These are phyloP conservation scores for Exsudoporus frostii DNA, from an alignment of 768 basidiomycete species.

Conservation along the genomic window DNA sequence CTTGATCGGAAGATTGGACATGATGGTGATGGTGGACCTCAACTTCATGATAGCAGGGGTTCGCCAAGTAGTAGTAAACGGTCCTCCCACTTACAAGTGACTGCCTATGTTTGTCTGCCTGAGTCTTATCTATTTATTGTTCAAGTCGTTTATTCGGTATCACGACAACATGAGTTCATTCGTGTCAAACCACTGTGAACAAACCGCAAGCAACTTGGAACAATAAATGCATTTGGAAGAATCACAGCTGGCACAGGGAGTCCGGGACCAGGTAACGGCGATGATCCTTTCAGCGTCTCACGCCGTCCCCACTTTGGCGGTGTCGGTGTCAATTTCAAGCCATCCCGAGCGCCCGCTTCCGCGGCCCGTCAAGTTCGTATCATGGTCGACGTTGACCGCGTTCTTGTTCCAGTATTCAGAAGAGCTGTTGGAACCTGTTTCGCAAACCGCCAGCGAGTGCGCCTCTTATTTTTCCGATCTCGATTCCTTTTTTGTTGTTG, in stretches of 20 bases:
- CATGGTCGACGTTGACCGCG: slow-evolving; percentile 49
- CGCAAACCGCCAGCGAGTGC: slow-evolving; percentile 46
- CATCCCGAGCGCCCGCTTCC: slow-evolving; percentile 58
- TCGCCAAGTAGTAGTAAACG: too few relatives aligned
- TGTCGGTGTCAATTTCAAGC: slow-evolving; percentile 1
- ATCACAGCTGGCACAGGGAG: too few relatives aligned
- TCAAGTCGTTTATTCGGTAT: too few relatives aligned
- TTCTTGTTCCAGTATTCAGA: slow-evolving; percentile 55
- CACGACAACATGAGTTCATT: too few relatives aligned
- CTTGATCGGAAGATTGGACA: neutral
- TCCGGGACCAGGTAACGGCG: neutral
- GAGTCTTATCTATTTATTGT: too few relatives aligned
- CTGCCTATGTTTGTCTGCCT: too few relatives aligned
- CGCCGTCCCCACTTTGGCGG: slow-evolving; percentile 4
- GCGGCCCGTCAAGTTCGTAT: slow-evolving; percentile 68
- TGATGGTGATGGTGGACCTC: neutral
- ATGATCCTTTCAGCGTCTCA: neutral
- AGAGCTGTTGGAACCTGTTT: slow-evolving; percentile 54
- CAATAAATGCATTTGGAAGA: too few relatives aligned
- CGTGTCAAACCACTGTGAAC: too few relatives aligned
- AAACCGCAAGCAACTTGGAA: too few relatives aligned
- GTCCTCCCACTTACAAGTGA: too few relatives aligned
- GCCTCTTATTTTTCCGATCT: neutral
- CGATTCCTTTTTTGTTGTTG: neutral
- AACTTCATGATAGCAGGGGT: too few relatives aligned